Percentiles rank a stretch among this genome's conserved stretches.
Evolutionary conservation across 768 basidiomycete species (phyloP).

Genomic region (Panaeolus papilionaceus): DNA sequence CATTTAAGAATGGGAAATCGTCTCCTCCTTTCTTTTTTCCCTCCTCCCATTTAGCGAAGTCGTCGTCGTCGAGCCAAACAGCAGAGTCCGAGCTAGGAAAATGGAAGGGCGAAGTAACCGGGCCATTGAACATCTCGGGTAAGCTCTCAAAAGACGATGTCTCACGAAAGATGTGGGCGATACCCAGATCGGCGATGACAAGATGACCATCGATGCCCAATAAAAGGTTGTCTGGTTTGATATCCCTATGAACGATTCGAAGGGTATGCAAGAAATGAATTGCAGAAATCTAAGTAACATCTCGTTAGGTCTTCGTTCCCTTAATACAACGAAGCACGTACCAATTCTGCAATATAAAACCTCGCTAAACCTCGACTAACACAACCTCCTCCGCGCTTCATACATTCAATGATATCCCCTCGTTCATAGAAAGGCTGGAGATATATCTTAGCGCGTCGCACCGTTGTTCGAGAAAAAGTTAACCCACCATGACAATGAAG

Average conservation of each 20-base stretch:
- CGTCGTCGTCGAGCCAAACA: conserved; percentile 24
- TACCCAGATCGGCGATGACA: conserved; percentile 44
- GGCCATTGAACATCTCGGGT: background rate
- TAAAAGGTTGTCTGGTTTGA: conserved; percentile 96
- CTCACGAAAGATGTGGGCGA: conserved; percentile 55
- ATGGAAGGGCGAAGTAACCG: background rate
- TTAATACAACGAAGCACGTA: conserved; percentile 4
- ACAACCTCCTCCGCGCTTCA: conserved; percentile 27
- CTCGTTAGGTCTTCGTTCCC: background rate
- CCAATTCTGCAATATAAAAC: conserved; percentile 30
- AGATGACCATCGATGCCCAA: conserved; percentile 44
- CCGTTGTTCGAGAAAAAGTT: background rate
- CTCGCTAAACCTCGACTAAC: conserved; percentile 23
- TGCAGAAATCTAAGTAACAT: conserved; percentile 23
- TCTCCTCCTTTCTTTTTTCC: conserved; percentile 22
- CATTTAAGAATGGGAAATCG: conserved; percentile 26
- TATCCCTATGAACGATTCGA: conserved; percentile 89
- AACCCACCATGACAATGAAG: conserved; percentile 29
- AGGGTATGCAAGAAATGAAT: conserved; percentile 26
- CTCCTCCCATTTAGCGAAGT: conserved; percentile 26
- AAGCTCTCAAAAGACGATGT: background rate
- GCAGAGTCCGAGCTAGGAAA: conserved; percentile 31
- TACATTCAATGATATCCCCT: conserved; percentile 26
- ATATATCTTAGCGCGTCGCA: background rate
- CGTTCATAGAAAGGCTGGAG: conserved; percentile 26